Evolutionary conservation across 495 filamentous ascomycete genomes (phyloP).

Genomic region (Penicillium antarcticum): DNA sequence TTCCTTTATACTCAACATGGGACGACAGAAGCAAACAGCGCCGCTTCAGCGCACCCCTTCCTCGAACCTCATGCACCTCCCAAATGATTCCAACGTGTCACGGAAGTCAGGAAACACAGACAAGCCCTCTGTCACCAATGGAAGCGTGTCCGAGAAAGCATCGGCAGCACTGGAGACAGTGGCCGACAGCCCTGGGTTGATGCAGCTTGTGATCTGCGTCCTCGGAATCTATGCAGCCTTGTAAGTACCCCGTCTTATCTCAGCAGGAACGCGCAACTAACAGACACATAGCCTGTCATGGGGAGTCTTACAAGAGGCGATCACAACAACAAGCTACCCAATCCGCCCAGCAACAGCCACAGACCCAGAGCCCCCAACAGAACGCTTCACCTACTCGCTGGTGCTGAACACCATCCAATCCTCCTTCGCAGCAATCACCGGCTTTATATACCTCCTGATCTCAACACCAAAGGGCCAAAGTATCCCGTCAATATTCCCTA

Average conservation of each 20-base stretch:
- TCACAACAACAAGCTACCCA: slow-evolving; percentile 87
- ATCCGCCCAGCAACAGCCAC: slow-evolving; percentile 33
- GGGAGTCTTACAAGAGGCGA: slow-evolving; percentile 95
- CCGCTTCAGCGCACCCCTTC: slow-evolving; percentile 65
- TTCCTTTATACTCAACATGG: slow-evolving; percentile 47
- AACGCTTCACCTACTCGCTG: slow-evolving; percentile 85
- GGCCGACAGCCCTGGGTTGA: slow-evolving; percentile 48
- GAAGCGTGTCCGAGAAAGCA: slow-evolving; percentile 27
- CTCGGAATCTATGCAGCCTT: slow-evolving; percentile 94
- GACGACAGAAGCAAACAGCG: slow-evolving; percentile 65
- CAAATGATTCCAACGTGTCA: slow-evolving; percentile 24
- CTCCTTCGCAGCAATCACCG: slow-evolving; percentile 76
- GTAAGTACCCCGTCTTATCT: slow-evolving; percentile 50
- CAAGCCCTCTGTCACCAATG: slow-evolving; percentile 31
- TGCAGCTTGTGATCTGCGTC: slow-evolving; percentile 81
- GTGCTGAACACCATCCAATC: slow-evolving; percentile 97
- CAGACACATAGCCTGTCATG: slow-evolving; percentile 70
- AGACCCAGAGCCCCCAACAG: slow-evolving; percentile 51
- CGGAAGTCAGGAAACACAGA: slow-evolving; percentile 24
- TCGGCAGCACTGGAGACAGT: slow-evolving; percentile 24
- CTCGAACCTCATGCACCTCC: slow-evolving; percentile 54
- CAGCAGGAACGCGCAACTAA: slow-evolving; percentile 9
- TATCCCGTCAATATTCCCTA: slow-evolving; percentile 71
- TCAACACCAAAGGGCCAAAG: slow-evolving; percentile 55
- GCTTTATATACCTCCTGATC: slow-evolving; percentile 73